These are phyloP conservation scores for Podospora didyma DNA, from an alignment of 495 filamentous ascomycete genomes.

Conservation along the genomic window DNA sequence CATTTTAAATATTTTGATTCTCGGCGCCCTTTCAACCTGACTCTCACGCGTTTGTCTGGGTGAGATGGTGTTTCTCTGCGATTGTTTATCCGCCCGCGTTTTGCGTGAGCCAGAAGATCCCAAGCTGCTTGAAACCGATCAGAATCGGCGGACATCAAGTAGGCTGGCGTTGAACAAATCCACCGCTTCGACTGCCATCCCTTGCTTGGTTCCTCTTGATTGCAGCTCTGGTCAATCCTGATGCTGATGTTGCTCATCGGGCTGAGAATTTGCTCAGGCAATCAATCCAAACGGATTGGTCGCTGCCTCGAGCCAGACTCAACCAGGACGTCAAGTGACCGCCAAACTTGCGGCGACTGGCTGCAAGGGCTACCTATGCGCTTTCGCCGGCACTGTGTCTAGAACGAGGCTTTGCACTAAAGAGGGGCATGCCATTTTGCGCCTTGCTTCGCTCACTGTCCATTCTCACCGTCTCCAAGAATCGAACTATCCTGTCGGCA, in stretches of 20 bases:
- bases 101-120: not conserved
- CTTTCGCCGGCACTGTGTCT: conserved; percentile 1
- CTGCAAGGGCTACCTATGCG: not conserved
- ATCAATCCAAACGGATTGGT: not conserved
- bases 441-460: not conserved
- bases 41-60: not conserved
- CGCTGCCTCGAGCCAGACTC: not conserved
- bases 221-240: too few species aligned
- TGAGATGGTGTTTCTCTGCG: not conserved
- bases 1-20: not conserved
- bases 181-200: too few species aligned
- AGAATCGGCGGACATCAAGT: too few species aligned
- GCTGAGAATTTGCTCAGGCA: too few species aligned
- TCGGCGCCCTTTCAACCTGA: too few species aligned
- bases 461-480: too few species aligned
- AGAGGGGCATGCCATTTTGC: not conserved
- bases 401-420: conserved; percentile 15
- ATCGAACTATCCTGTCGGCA: not conserved
- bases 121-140: too few species aligned
- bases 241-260: too few species aligned
- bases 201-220: too few species aligned
- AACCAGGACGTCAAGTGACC: conserved; percentile 7
- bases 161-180: too few species aligned
- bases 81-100: not conserved
- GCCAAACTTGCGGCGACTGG: not conserved